A percentile compares a stretch with the other conserved stretches of the same genome.
Evolutionary conservation across 345 rosid genomes (phyloP).

Genomic region (Corchorus capsularis): DNA sequence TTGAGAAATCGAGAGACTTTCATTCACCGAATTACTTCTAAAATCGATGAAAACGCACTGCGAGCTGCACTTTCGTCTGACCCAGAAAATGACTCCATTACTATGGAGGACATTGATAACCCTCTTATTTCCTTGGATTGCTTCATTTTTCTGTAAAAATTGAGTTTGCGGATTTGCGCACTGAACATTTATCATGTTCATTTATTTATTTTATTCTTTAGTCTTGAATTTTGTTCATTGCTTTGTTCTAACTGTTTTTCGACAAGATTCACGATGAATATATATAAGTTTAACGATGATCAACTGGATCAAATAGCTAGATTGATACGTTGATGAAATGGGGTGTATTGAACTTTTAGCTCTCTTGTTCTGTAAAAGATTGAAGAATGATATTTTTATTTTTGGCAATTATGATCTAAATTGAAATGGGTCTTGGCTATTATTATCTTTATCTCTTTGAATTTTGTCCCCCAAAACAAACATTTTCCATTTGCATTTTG

Average conservation of each 20-base stretch:
- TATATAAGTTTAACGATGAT: neutral
- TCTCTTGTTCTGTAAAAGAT: slow-evolving; percentile 6
- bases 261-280: neutral
- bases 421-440: no score
- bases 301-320: slow-evolving; percentile 11
- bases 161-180: slow-evolving; percentile 16
- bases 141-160: slow-evolving; percentile 71
- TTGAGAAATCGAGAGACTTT: slow-evolving; percentile 49
- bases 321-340: neutral
- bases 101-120: slow-evolving; percentile 62
- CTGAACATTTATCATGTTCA: slow-evolving; percentile 8
- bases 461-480: no score
- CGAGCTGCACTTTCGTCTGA: slow-evolving; percentile 38
- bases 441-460: no score
- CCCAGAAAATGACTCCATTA: slow-evolving; percentile 29
- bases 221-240: neutral
- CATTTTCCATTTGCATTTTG: no score
- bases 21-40: slow-evolving; percentile 58
- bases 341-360: neutral
- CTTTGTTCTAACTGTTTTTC: neutral
- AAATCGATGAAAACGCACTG: slow-evolving; percentile 47
- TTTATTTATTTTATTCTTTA: neutral
- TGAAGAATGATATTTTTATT: neutral
- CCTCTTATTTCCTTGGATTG: slow-evolving; percentile 92
- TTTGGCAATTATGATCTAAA: no score